Percentiles rank a stretch among this genome's conserved stretches.
These are phyloP conservation scores for Pleurotus giganteus DNA, from an alignment of 768 basidiomycete species.

Conservation along the genomic window DNA sequence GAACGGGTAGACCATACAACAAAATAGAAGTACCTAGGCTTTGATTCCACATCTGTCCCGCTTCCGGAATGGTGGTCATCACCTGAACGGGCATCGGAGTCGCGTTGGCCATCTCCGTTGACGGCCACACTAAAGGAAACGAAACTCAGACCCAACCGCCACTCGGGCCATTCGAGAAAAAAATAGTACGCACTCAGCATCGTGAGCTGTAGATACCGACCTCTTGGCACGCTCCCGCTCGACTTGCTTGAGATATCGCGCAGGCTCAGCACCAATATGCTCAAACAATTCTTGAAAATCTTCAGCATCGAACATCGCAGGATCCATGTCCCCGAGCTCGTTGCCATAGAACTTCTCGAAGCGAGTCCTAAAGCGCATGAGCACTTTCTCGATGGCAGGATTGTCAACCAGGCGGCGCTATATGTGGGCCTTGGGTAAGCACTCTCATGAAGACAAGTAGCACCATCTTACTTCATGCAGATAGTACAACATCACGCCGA, in stretches of 20 bases:
- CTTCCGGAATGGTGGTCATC: background rate
- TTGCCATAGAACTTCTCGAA: slow-evolving; percentile 42
- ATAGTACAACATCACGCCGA: slow-evolving; percentile 48
- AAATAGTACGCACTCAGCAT: background rate
- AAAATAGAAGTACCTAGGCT: background rate
- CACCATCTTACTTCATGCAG: slow-evolving; percentile 42
- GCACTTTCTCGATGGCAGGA: slow-evolving; percentile 47
- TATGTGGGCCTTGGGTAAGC: background rate
- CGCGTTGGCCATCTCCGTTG: background rate
- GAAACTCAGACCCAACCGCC: no score
- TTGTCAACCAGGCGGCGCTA: slow-evolving; percentile 64
- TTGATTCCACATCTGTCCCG: background rate
- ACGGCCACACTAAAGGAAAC: background rate
- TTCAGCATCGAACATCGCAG: slow-evolving; percentile 36
- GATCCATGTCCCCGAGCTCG: slow-evolving; percentile 39
- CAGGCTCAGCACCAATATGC: slow-evolving; percentile 36
- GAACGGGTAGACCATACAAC: background rate
- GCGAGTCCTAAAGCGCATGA: slow-evolving; percentile 51
- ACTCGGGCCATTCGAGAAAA: no score
- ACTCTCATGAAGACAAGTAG: background rate
- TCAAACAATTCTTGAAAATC: slow-evolving; percentile 38
- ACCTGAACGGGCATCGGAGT: background rate
- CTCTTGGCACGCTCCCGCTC: slow-evolving; percentile 4
- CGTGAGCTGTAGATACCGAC: background rate
- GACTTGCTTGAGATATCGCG: slow-evolving; percentile 12